These are phyloP conservation scores for Russula sp. DNA, from an alignment of 768 basidiomycete species.

Conservation along the genomic window DNA sequence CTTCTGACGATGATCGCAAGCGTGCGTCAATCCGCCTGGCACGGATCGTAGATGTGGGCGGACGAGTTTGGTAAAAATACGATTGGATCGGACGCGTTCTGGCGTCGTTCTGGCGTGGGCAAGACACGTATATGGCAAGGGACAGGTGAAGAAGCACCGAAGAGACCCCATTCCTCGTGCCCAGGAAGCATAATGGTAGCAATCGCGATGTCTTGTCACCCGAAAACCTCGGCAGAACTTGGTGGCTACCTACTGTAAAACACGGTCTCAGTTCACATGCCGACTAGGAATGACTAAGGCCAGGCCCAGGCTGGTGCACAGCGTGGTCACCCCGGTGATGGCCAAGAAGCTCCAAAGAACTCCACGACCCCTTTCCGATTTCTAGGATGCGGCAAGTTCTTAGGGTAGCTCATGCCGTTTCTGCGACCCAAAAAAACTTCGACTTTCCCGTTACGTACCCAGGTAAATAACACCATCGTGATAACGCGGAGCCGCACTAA, in stretches of 20 bases:
- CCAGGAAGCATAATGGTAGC: neutral
- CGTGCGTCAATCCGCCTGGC: neutral
- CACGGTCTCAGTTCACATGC: neutral
- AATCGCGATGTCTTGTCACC: neutral
- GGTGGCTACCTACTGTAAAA: neutral
- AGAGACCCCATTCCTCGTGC: neutral
- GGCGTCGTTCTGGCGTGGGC: neutral
- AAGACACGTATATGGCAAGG: neutral
- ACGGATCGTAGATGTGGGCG: neutral
- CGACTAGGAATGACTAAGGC: neutral
- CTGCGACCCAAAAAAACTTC: neutral
- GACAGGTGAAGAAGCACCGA: neutral
- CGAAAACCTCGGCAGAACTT: constrained; percentile 6
- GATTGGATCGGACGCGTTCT: neutral
- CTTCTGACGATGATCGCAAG: constrained; percentile 15
- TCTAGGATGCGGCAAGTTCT: neutral
- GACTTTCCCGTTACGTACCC: neutral
- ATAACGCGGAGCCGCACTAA: constrained; percentile 1
- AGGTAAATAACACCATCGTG: neutral
- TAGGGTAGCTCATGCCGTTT: neutral
- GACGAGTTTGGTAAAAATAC: neutral
- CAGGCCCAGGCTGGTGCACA: neutral
- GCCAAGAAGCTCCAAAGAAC: neutral
- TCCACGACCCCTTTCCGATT: too few species aligned
- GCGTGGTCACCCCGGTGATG: neutral